Evolutionary conservation across 192 early-diverging fungal species (phyloP).

Genomic region (Linnemannia elongata): DNA sequence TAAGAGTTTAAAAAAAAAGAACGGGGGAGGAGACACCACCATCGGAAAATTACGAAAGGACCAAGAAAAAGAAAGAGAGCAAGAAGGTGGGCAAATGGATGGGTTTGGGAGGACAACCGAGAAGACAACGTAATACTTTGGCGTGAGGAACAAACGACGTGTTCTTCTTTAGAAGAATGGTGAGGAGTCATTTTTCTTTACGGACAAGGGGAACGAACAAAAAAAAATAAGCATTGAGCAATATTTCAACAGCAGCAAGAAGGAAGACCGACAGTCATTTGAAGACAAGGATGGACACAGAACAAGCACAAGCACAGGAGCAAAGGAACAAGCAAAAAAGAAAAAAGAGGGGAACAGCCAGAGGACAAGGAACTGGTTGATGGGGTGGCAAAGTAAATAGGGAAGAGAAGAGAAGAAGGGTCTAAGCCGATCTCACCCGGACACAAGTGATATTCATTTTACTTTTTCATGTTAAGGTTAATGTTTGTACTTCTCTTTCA

Average conservation of each 20-base stretch:
- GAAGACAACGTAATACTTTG: not conserved
- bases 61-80: not conserved
- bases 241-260: not conserved
- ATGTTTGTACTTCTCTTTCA: not conserved
- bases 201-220: not conserved
- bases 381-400: not conserved
- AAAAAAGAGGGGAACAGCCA: not conserved
- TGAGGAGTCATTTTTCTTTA: not conserved
- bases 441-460: not conserved
- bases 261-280: not conserved
- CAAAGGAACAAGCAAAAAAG: not conserved
- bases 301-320: not conserved
- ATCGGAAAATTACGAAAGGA: not conserved
- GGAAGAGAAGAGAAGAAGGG: not conserved
- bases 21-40: no score
- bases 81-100: not conserved
- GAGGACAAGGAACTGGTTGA: no score
- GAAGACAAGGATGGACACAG: not conserved
- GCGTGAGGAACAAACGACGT: not conserved
- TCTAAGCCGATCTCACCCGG: not conserved
- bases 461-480: constrained; percentile 14
- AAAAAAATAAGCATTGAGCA: not conserved
- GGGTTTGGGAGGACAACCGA: not conserved
- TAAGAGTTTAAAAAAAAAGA: not conserved
- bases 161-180: not conserved